Percentiles rank a stretch among this genome's conserved stretches.
These are phyloP conservation scores for Spiromastix sp. DNA, from an alignment of 2,329 filamentous ascomycete species.

Conservation along the genomic window DNA sequence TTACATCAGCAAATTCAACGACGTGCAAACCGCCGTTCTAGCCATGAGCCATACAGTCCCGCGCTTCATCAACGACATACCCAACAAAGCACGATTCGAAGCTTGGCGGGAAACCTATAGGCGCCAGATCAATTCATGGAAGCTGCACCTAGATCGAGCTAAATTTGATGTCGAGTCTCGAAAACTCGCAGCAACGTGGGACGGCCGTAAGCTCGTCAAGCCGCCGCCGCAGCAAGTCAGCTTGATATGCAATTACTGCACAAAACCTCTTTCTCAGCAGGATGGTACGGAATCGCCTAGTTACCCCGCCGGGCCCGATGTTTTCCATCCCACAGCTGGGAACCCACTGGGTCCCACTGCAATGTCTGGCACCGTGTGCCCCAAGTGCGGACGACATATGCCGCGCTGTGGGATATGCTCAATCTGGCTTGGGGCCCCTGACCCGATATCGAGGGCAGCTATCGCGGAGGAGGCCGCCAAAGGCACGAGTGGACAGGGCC, in stretches of 20 bases:
- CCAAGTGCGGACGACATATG: slow-evolving; percentile 52
- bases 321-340: slow-evolving; percentile 23
- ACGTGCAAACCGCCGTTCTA: slow-evolving; percentile 53
- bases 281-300: slow-evolving; percentile 20
- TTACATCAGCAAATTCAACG: slow-evolving; percentile 49
- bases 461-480: slow-evolving; percentile 24
- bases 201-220: slow-evolving; percentile 39
- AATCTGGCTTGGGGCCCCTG: slow-evolving; percentile 50
- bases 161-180: slow-evolving; percentile 50
- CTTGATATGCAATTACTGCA: slow-evolving; percentile 52
- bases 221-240: slow-evolving; percentile 44
- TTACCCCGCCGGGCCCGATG: slow-evolving; percentile 15
- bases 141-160: slow-evolving; percentile 48
- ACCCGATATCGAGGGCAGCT: slow-evolving; percentile 37
- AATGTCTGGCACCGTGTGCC: slow-evolving; percentile 45
- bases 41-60: slow-evolving; percentile 50
- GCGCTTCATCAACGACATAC: slow-evolving; percentile 44
- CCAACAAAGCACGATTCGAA: slow-evolving; percentile 43
- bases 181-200: slow-evolving; percentile 39
- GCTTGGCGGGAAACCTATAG: slow-evolving; percentile 54
- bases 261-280: slow-evolving; percentile 42
- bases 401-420: slow-evolving; percentile 53
- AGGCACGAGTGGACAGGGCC: not conserved
- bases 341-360: slow-evolving; percentile 25
- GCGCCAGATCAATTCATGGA: slow-evolving; percentile 51